Evolutionary conservation across 2,329 filamentous ascomycete species (phyloP).

Genomic region (Diplodia scrobiculata): DNA sequence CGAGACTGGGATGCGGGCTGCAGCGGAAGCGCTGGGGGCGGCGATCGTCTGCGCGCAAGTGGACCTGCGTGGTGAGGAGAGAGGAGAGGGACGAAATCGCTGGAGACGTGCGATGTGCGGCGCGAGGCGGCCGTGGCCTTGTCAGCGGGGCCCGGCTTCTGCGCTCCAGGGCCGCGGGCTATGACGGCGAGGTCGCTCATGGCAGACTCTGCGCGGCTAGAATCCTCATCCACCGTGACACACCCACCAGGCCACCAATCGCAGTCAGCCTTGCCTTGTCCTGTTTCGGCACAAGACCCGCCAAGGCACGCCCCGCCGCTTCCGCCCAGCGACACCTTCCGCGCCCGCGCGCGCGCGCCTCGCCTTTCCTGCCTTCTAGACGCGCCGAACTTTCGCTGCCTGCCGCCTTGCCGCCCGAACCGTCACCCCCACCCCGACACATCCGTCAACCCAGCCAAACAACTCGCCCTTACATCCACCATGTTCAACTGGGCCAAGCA

Average conservation of each 20-base stretch:
- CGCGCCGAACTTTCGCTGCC: constrained; percentile 21
- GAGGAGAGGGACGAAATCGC: constrained; percentile 5
- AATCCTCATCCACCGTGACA: background rate
- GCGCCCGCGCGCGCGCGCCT: constrained; percentile 12
- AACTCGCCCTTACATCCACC: constrained; percentile 29
- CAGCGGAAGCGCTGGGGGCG: constrained; percentile 21
- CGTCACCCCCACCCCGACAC: constrained; percentile 23
- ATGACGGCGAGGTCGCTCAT: background rate
- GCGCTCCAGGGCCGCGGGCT: constrained; percentile 9
- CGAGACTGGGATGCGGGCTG: constrained; percentile 11
- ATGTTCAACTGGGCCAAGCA: constrained; percentile 97
- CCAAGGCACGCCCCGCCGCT: constrained; percentile 9
- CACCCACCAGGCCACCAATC: constrained; percentile 1
- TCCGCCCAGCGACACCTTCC: constrained; percentile 11
- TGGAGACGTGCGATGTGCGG: background rate
- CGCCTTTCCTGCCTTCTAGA: constrained; percentile 19
- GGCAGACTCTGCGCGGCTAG: constrained; percentile 22
- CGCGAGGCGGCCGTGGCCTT: background rate
- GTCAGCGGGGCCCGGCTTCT: constrained; percentile 23
- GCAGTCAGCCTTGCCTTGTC: background rate
- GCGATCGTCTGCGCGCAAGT: constrained; percentile 24
- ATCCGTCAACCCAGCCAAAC: background rate
- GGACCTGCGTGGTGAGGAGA: constrained; percentile 23
- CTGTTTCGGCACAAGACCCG: background rate
- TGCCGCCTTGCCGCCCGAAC: constrained; percentile 3